Base-by-base conservation (phyloP, 2,329 filamentous ascomycete species). In the Akanthomyces dipterigenus region DNA sequence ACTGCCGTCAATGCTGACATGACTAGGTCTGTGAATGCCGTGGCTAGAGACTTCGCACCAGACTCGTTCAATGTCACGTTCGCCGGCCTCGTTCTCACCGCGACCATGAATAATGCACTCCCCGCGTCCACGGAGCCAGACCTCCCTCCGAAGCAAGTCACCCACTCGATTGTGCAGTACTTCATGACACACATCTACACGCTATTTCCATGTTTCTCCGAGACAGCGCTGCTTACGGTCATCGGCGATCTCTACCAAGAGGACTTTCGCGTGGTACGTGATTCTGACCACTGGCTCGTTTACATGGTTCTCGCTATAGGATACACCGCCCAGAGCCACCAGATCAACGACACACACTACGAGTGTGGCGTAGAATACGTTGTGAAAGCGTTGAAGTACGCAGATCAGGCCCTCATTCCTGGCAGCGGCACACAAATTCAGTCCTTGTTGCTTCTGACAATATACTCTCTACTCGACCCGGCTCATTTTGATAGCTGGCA, bases 401-500 rank as follows among this genome's bases (percentile, higher is more conserved):
- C 91, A 1, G 91, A 96, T 69, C 83, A 87, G 53, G 93, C 96
- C 9, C 80, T 99, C 26, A 88, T 88, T 67, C 93, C 93, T 0
- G 93, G 93, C 22, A 91, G 91, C 60, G 84, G 91, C 26, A 84
- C 85, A 1, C 93, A 95, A 67, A 91, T 98, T 18, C 93, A 96
- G 72, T 92, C 92, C 0, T 80, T 98, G 24, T 76, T 97, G 2
- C 80, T 98, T 2, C 83, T 98, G 57, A 92, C 91, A 0, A 87
- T 96, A 67, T 98, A 96, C 72, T 88, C 93, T 3, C 89, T 95
- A 78, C 80, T 96, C 55, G 93, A 98, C 68, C 93, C 93, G 2
- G 85, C 88, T 46, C 91, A 96, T 70, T 97, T 96, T 69, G 92
- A 96, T 69, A 91, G 89, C 68, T 98, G 95, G 93, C 93, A 95